These are phyloP conservation scores for Beta vulgaris DNA, from an alignment of 148 eudicot species.

Conservation along the genomic window DNA sequence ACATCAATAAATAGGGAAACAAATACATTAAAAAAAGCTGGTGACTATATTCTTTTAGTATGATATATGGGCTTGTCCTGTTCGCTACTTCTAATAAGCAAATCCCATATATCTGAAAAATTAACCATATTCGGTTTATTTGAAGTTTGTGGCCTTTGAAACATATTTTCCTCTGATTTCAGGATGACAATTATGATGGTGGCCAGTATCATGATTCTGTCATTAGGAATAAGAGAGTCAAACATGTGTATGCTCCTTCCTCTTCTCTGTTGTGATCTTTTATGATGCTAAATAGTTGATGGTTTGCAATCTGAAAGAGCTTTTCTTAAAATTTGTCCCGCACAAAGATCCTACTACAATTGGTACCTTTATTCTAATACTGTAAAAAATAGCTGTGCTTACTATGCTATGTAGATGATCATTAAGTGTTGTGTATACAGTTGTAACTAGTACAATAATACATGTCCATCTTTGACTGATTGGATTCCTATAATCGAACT, in stretches of 20 bases:
- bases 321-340: background rate
- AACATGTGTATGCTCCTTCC: slow-evolving; percentile 22
- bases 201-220: slow-evolving; percentile 11
- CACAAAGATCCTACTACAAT: background rate
- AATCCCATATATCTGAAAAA: background rate
- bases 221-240: slow-evolving; percentile 14
- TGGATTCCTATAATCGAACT: background rate
- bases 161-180: slow-evolving; percentile 7
- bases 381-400: background rate
- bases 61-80: background rate
- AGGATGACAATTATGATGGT: slow-evolving; percentile 24
- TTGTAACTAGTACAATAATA: background rate
- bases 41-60: no score
- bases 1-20: no score
- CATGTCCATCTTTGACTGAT: background rate
- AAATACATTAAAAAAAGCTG: no score
- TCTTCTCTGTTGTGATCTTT: slow-evolving; percentile 6
- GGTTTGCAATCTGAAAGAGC: background rate
- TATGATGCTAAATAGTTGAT: background rate
- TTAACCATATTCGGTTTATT: background rate
- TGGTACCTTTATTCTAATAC: background rate
- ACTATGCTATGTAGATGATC: background rate
- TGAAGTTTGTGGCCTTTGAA: background rate
- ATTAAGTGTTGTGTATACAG: background rate
- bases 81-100: background rate